Percentiles rank a stretch among this genome's conserved stretches.
phyloP scores from a whole-genome alignment of 192 early-diverging fungal species.

The Haplosporangium gracile region DNA sequence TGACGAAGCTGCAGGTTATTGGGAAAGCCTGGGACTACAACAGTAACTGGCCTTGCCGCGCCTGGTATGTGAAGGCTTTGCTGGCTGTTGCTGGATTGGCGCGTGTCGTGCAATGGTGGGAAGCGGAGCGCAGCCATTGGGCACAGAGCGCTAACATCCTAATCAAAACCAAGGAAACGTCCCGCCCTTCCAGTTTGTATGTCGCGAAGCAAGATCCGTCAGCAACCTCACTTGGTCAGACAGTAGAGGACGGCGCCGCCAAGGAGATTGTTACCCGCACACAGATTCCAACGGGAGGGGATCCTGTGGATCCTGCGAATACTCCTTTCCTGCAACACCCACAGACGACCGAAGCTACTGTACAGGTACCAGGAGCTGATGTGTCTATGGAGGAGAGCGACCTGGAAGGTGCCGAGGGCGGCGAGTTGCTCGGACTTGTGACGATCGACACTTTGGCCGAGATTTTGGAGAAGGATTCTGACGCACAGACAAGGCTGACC shows the following conservation, averaged over 20 bases:
- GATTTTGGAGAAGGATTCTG: constrained; percentile 33
- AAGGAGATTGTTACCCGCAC: background rate
- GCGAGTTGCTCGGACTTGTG: constrained; percentile 19
- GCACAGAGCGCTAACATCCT: constrained; percentile 45
- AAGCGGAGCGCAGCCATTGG: constrained; percentile 82
- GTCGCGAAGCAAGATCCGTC: constrained; percentile 10
- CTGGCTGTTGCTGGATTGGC: constrained; percentile 82
- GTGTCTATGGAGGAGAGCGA: background rate
- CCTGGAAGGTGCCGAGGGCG: background rate
- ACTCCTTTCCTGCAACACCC: background rate
- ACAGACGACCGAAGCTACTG: background rate
- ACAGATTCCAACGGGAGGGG: background rate
- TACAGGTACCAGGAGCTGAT: background rate
- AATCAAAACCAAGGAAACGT: constrained; percentile 35
- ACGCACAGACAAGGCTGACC: constrained; percentile 26
- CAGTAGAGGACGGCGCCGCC: background rate
- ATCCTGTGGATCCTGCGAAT: background rate
- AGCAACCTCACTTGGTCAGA: background rate
- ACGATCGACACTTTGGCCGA: constrained; percentile 31
- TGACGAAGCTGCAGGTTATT: constrained; percentile 69
- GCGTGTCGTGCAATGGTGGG: constrained; percentile 83
- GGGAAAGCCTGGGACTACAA: constrained; percentile 76
- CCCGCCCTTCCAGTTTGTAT: constrained; percentile 41
- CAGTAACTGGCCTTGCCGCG: constrained; percentile 72
- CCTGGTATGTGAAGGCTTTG: constrained; percentile 73